These are phyloP conservation scores for Venturia effusa DNA, from an alignment of 2,329 filamentous ascomycete species.

Conservation along the genomic window DNA sequence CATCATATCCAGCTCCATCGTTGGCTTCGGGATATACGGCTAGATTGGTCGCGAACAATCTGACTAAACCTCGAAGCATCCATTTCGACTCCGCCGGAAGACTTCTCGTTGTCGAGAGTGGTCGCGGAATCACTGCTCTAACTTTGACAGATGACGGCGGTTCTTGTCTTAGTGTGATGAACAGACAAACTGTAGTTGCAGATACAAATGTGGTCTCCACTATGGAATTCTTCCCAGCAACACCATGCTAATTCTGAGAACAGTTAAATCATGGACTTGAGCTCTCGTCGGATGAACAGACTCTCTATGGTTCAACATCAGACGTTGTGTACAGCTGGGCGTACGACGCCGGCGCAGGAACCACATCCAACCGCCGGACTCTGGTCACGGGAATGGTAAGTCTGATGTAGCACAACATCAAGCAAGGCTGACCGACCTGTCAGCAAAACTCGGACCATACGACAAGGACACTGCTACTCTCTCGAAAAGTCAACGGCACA, in stretches of 20 bases:
- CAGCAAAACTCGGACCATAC: conserved; percentile 41
- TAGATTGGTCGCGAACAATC: conserved; percentile 27
- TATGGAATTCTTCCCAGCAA: neutral
- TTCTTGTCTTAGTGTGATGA: conserved; percentile 17
- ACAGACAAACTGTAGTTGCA: conserved; percentile 18
- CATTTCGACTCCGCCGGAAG: conserved; percentile 29
- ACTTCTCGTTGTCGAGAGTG: conserved; percentile 29
- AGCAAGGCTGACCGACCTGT: neutral
- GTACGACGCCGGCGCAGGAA: conserved; percentile 45
- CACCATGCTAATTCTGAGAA: neutral
- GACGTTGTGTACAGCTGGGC: conserved; percentile 52
- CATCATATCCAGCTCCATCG: conserved; percentile 28
- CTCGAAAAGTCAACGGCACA: conserved; percentile 41
- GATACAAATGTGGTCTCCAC: conserved; percentile 13
- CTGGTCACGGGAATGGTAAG: conserved; percentile 53
- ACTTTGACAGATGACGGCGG: conserved; percentile 25
- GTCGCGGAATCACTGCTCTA: conserved; percentile 27
- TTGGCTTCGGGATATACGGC: conserved; percentile 32
- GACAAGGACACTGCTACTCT: conserved; percentile 56
- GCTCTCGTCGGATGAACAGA: conserved; percentile 36
- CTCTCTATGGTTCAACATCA: conserved; percentile 44
- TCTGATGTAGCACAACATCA: neutral
- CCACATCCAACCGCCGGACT: conserved; percentile 38
- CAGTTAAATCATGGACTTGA: conserved; percentile 42
- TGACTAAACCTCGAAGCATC: conserved; percentile 29